Evolutionary conservation across 1,284 basidiomycete species (phyloP).

Genomic region (Puccinia triticina): DNA sequence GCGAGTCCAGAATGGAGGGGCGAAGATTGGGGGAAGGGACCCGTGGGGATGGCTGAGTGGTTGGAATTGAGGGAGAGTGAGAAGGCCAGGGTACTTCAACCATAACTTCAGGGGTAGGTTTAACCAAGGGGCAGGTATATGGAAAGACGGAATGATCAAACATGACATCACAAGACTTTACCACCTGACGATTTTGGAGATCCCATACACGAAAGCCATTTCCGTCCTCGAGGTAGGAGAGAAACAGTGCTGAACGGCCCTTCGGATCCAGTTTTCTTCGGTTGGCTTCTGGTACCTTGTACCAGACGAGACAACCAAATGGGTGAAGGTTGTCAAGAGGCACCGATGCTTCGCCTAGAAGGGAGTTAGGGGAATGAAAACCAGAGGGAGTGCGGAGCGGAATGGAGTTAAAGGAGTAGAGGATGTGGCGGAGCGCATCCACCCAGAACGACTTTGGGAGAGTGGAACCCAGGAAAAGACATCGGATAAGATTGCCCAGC

Average conservation of each 20-base stretch:
- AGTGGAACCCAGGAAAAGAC: not conserved
- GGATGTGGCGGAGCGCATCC: too few relatives aligned
- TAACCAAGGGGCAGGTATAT: too few relatives aligned
- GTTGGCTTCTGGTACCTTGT: not conserved
- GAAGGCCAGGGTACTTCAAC: not conserved
- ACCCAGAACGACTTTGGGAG: slow-evolving; percentile 3
- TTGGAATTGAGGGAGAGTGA: not conserved
- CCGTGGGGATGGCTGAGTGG: too few relatives aligned
- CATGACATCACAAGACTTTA: not conserved
- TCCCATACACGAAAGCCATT: slow-evolving; percentile 17
- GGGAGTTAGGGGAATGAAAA: not conserved
- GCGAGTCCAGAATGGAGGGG: too few relatives aligned
- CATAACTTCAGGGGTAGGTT: not conserved
- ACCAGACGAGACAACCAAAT: slow-evolving; percentile 18
- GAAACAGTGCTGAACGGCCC: not conserved
- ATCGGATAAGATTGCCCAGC: not conserved
- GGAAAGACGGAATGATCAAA: not conserved
- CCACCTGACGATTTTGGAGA: not conserved
- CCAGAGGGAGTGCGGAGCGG: not conserved
- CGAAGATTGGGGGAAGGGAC: too few relatives aligned
- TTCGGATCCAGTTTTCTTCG: slow-evolving; percentile 1
- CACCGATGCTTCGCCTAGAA: not conserved
- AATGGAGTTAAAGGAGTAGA: too few relatives aligned
- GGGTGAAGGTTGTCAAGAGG: not conserved
- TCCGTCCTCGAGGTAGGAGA: slow-evolving; percentile 13